phyloP scores from a whole-genome alignment of 78 protist genomes.

The Dictyostelium intermedium region DNA sequence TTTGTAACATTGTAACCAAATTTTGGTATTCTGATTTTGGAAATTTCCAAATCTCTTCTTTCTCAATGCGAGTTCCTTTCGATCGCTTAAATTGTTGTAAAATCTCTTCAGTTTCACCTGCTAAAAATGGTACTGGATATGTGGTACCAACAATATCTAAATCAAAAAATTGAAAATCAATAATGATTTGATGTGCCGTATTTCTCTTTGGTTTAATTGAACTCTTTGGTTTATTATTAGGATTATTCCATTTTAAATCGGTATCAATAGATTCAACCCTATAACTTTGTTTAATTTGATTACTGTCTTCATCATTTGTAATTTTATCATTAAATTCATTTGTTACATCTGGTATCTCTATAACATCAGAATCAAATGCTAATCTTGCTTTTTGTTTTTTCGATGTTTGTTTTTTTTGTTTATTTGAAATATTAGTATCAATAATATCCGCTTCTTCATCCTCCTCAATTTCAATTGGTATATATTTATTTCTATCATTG shows the following conservation, averaged over 20 bases:
- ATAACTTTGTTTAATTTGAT: not conserved
- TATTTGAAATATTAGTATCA: not conserved
- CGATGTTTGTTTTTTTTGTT: not conserved
- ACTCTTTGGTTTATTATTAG: not conserved
- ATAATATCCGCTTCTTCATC: not conserved
- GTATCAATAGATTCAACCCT: not conserved
- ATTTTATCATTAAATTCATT: not conserved
- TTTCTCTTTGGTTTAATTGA: conserved; percentile 18
- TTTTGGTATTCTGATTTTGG: not conserved
- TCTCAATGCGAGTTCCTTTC: not conserved
- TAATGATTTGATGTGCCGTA: not conserved
- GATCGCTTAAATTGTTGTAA: not conserved
- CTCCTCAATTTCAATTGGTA: not conserved
- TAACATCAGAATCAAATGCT: not conserved
- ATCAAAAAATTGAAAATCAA: conserved; percentile 63
- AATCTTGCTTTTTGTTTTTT: not conserved
- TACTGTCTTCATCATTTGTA: not conserved
- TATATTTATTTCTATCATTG: not conserved
- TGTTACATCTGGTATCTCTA: not conserved
- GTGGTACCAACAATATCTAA: conserved; percentile 15
- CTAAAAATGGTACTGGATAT: not conserved
- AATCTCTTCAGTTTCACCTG: not conserved
- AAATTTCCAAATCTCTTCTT: conserved; percentile 41
- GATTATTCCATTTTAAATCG: not conserved
- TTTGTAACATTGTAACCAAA: not conserved